Percentiles rank a stretch among this genome's conserved stretches.
Conservation (phyloP, 2,329 filamentous ascomycete species). For the Trichoderma brevicompactum region DNA sequence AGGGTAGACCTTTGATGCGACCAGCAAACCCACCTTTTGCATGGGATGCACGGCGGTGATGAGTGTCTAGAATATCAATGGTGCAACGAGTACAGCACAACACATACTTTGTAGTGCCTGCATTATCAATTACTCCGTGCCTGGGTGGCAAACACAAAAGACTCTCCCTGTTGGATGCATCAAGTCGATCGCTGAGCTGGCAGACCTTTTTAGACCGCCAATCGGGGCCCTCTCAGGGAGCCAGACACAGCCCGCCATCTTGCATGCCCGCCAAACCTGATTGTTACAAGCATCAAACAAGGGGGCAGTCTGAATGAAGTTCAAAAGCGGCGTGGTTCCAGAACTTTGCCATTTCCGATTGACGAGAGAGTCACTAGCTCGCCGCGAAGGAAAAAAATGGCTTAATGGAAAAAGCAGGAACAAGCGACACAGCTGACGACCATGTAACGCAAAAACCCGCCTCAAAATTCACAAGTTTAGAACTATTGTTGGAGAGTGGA, state of each 20-base stretch:
- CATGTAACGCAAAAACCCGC: too few relatives aligned
- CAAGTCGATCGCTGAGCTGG: conserved; percentile 7
- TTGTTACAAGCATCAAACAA: not conserved
- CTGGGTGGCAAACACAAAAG: not conserved
- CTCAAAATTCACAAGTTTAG: too few relatives aligned
- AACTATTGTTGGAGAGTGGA: not conserved
- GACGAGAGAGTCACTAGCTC: not conserved
- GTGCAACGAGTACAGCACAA: not conserved
- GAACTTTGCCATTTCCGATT: not conserved
- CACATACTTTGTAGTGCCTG: not conserved
- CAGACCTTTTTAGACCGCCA: conserved; percentile 11
- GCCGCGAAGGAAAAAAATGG: too few relatives aligned
- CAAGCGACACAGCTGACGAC: too few relatives aligned
- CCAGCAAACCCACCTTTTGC: too few relatives aligned
- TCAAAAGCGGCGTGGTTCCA: not conserved
- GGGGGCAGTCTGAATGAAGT: not conserved
- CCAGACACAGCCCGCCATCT: not conserved
- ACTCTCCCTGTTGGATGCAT: not conserved
- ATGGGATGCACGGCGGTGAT: too few relatives aligned
- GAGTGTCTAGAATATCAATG: too few relatives aligned
- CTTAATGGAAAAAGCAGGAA: too few relatives aligned
- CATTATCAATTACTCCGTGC: not conserved
- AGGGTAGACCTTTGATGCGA: too few relatives aligned
- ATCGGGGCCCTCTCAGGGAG: not conserved
- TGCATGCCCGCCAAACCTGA: not conserved